Evolutionary conservation across 2,329 filamentous ascomycete genomes (phyloP).

Genomic region (Aureobasidium sp.): DNA sequence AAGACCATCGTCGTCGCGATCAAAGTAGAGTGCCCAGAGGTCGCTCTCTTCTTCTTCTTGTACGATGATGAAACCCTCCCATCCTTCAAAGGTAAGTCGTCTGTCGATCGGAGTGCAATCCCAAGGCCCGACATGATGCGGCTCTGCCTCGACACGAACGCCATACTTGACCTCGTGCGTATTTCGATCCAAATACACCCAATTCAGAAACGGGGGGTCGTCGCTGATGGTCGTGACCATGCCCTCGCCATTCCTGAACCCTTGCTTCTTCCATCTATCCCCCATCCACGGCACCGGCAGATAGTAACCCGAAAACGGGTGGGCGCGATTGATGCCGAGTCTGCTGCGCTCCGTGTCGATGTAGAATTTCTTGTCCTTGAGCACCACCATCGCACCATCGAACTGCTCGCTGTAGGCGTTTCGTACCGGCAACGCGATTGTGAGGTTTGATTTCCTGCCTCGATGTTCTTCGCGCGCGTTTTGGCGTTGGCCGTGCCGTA

Average conservation of each 20-base stretch:
- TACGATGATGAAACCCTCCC: slow-evolving; percentile 51
- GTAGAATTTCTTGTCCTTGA: slow-evolving; percentile 23
- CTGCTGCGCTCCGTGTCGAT: slow-evolving; percentile 18
- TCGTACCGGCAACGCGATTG: slow-evolving; percentile 24
- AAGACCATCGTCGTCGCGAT: slow-evolving; percentile 41
- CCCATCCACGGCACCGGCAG: slow-evolving; percentile 44
- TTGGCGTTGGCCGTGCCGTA: slow-evolving; percentile 27
- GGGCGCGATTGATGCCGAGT: slow-evolving; percentile 22
- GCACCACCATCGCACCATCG: slow-evolving; percentile 26
- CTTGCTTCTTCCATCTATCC: slow-evolving; percentile 23
- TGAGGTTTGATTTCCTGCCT: slow-evolving; percentile 27
- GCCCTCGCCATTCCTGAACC: slow-evolving; percentile 35
- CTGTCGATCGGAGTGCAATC: slow-evolving; percentile 64
- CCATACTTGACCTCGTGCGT: slow-evolving; percentile 57
- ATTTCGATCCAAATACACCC: slow-evolving; percentile 58
- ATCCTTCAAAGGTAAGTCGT: slow-evolving; percentile 47
- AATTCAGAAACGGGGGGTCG: slow-evolving; percentile 58
- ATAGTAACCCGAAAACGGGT: slow-evolving; percentile 47
- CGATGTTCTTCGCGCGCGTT: slow-evolving; percentile 29
- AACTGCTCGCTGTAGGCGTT: slow-evolving; percentile 25
- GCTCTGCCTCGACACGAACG: slow-evolving; percentile 62
- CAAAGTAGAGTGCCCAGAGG: slow-evolving; percentile 48
- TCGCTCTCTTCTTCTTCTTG: slow-evolving; percentile 39
- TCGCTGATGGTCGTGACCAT: slow-evolving; percentile 44
- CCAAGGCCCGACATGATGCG: slow-evolving; percentile 72